Base-by-base conservation (phyloP, 257 asterid species). In the Nicotiana attenuata region DNA sequence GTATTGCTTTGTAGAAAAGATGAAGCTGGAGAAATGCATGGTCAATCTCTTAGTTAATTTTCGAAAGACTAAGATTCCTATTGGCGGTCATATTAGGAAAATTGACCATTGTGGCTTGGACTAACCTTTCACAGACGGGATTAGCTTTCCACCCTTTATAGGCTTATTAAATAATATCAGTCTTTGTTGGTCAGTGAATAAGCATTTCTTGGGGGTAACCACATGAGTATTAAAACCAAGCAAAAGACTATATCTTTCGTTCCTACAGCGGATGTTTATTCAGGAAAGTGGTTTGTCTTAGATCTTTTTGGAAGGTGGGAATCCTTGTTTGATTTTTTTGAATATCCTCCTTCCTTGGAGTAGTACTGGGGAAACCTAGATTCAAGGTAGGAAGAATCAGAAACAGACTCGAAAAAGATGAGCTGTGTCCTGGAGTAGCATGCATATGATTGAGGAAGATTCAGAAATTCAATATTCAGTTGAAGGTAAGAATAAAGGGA, bases 371-470 rank as follows among this genome's bases (percentile, higher is more conserved):
- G 50, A 41, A 41, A 41, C 11, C 50, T 41, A 41, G 50, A 41
- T 41, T 41, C 13, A 41, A 41, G 11, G 50, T 41, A 8, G 3
- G 50, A 41, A 41, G 50, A 41, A 41, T 9, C 50, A 9, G 11
- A 41, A 41, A 41, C 50, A 41, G 3, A 41, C 50, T 41, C 13
- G 50, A 41, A 8, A 41, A 41, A 9, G 50, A 45, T 24, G 26
- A 8, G 22, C 60, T 14, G 20, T 41, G 57, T 69, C 20, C n/a
- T 20, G 78, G 77, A 69, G 29, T 56, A 69, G 57, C 20, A 41
- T 69, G 57, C 33, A 41, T 69, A 69, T 69, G 35, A 41, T 71
- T 71, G 78, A 71, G 60, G 38, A 45, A 45, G 78, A 41, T 71
- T 71, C 60, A 20, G 78, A 20, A 47, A 71, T 71, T 45, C 60